Evolutionary conservation across 2,329 filamentous ascomycete species (phyloP).

Genomic region (Niveomyces coronatus): DNA sequence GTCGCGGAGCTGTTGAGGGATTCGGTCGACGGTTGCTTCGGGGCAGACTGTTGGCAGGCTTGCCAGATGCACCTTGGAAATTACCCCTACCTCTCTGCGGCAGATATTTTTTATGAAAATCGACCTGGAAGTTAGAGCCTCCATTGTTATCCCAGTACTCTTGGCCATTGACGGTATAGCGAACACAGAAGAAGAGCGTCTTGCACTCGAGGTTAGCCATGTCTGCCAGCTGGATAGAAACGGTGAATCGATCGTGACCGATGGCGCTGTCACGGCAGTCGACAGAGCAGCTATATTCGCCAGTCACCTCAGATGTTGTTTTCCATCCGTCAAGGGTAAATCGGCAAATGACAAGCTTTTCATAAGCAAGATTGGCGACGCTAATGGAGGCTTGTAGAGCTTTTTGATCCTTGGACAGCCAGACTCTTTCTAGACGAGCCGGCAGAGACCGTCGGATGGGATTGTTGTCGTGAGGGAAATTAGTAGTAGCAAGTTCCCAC

Average conservation of each 20-base stretch:
- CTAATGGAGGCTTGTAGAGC: constrained; percentile 72
- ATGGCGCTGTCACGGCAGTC: constrained; percentile 53
- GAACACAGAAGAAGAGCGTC: constrained; percentile 84
- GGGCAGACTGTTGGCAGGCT: constrained; percentile 46
- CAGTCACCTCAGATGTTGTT: constrained; percentile 86
- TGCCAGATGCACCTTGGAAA: constrained; percentile 39
- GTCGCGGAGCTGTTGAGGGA: constrained; percentile 31
- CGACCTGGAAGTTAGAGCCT: constrained; percentile 80
- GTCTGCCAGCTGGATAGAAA: constrained; percentile 87
- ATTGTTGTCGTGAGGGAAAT: constrained; percentile 60
- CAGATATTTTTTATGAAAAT: constrained; percentile 74
- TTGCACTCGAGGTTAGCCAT: constrained; percentile 85
- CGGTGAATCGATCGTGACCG: constrained; percentile 81
- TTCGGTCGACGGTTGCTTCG: constrained; percentile 52
- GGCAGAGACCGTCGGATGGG: constrained; percentile 50
- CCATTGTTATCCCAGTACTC: constrained; percentile 96
- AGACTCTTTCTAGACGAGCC: constrained; percentile 76
- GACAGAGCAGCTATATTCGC: constrained; percentile 78
- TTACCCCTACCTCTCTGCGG: constrained; percentile 48
- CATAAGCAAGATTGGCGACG: constrained; percentile 81
- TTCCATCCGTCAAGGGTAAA: constrained; percentile 99
- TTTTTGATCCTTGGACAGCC: constrained; percentile 80
- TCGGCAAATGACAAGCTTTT: constrained; percentile 79
- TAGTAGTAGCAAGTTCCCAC: constrained; percentile 79
- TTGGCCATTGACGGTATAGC: constrained; percentile 72